These are phyloP conservation scores for Macrolepiota albuminosa DNA, from an alignment of 768 basidiomycete genomes.

Conservation along the genomic window DNA sequence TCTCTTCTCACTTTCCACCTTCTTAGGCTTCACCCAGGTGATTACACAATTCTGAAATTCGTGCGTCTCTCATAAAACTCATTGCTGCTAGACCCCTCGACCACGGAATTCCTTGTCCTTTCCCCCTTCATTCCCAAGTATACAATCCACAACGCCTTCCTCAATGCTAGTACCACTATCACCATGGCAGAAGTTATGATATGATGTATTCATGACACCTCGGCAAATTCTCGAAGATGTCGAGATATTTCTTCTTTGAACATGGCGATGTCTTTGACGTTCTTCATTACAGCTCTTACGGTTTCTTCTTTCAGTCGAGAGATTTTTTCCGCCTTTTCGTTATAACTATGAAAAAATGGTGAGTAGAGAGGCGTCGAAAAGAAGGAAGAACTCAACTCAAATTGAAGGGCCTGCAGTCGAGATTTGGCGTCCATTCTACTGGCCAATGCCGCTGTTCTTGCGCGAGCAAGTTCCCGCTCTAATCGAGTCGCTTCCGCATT, in stretches of 20 bases:
- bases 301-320: constrained; percentile 75
- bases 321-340: constrained; percentile 75
- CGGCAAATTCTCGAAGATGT: constrained; percentile 67
- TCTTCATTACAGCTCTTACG: constrained; percentile 76
- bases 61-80: neutral
- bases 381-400: constrained; percentile 48
- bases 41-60: neutral
- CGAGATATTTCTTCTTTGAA: constrained; percentile 79
- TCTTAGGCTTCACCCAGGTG: constrained; percentile 63
- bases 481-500: constrained; percentile 62
- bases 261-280: constrained; percentile 74
- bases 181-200: constrained; percentile 21
- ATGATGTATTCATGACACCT: constrained; percentile 4
- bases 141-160: constrained; percentile 65
- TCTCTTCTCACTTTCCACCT: constrained; percentile 60
- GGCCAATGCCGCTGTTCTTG: constrained; percentile 69
- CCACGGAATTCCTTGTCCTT: constrained; percentile 58
- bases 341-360: constrained; percentile 44
- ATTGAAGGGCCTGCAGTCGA: constrained; percentile 71
- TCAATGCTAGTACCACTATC: constrained; percentile 59
- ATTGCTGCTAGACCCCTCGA: constrained; percentile 45
- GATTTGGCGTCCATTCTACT: constrained; percentile 83
- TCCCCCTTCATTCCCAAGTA: constrained; percentile 68
- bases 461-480: constrained; percentile 69
- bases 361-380: neutral